These are phyloP conservation scores for Hyaloscypha hepaticicola DNA, from an alignment of 495 filamentous ascomycete species.

Conservation along the genomic window DNA sequence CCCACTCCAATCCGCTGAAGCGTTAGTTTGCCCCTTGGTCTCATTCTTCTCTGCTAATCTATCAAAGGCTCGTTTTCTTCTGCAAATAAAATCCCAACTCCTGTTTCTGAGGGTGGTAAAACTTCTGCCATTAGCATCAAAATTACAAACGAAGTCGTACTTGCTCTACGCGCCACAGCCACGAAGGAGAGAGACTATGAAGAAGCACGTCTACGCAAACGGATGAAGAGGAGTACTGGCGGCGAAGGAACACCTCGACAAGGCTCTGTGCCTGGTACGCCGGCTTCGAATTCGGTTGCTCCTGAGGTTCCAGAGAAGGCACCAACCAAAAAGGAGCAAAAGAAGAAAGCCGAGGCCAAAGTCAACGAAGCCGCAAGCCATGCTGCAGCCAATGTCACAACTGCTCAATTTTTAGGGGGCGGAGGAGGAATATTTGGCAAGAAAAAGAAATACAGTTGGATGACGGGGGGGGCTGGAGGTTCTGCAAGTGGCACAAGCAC, in stretches of 20 bases:
- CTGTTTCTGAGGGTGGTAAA: constrained; percentile 32
- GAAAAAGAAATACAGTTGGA: constrained; percentile 61
- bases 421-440: constrained; percentile 47
- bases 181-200: constrained; percentile 46
- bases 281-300: constrained; percentile 44
- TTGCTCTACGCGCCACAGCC: constrained; percentile 38
- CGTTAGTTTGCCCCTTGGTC: constrained; percentile 27
- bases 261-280: constrained; percentile 50
- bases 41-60: constrained; percentile 22
- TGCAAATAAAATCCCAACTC: constrained; percentile 24
- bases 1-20: constrained; percentile 35
- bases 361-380: constrained; percentile 52
- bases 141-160: constrained; percentile 38
- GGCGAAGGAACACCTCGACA: constrained; percentile 42
- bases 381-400: constrained; percentile 54
- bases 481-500: constrained; percentile 44
- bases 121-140: constrained; percentile 17
- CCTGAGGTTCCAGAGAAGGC: constrained; percentile 46
- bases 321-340: constrained; percentile 57
- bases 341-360: constrained; percentile 53
- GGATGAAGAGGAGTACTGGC: constrained; percentile 42
- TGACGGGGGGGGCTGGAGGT: constrained; percentile 40
- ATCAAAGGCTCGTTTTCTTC: constrained; percentile 23
- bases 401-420: constrained; percentile 51
- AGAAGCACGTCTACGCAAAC: constrained; percentile 48